Base-by-base conservation (phyloP, 495 filamentous ascomycete genomes). In the Patellaria atrata region DNA sequence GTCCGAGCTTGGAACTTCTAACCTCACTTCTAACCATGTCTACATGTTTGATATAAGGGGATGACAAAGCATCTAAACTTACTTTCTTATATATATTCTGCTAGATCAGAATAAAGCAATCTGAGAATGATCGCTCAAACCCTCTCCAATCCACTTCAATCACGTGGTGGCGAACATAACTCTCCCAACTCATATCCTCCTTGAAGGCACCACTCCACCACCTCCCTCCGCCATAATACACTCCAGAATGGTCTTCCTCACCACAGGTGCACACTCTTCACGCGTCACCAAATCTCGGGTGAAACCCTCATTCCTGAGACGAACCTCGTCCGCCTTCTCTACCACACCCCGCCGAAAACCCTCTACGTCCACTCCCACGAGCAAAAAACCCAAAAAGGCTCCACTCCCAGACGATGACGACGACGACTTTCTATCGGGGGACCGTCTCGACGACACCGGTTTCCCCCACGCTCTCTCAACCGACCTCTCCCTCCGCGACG, bases 401-500 rank as follows among this genome's bases (percentile, higher is more conserved):
- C 16, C 3, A 5, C 3, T 18, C 12, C 1, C 27, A 11, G 36
- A 39, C 6, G 35, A 37, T 10, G 59, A 64, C 19, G 50, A 54
- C 27, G 60, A 62, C 30, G 56, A 60, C 3, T 56, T 62, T 27
- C 40, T 57, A 25, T 57, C 65, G 18, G 58, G 57, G 13, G 64
- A 74, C 25, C 63, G 64, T 12, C 64, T 79, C 2, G 62, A 70
- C 18, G 69, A 77, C 45, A 48, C 56, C 15, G 71, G 73, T 15
- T 57, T 68, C 15, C 58, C 71, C n/a, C 58, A 54, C 11, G 57
- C 62, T 9, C 50, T 77, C 1, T 57, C 57, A 3, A 55, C 62
- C 7, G 64, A 73, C 24, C 60, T 70, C 0, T 61, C 65, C 5
- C 58, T 76, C 6, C 61, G 70, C 33, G 70, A 78, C 60, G 75